These are phyloP conservation scores for Talaromyces trachyspermus DNA, from an alignment of 495 filamentous ascomycete genomes.

Conservation along the genomic window DNA sequence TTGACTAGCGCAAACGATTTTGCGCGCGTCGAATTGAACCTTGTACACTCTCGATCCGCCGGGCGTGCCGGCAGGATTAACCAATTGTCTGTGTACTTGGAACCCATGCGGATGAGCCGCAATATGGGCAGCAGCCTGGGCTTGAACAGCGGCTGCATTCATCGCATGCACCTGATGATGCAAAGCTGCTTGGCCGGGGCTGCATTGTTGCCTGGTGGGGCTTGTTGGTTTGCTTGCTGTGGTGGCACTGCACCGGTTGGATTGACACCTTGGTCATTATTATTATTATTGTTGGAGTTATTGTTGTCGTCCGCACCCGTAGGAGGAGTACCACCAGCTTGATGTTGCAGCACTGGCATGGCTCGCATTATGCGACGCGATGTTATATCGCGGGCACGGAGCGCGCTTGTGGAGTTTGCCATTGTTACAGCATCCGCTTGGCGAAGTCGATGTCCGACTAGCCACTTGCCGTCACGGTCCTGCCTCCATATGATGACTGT, in stretches of 20 bases:
- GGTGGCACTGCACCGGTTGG: not conserved
- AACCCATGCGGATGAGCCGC: slow-evolving; percentile 7
- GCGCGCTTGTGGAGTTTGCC: slow-evolving; percentile 18
- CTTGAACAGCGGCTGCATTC: not conserved
- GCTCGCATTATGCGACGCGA: slow-evolving; percentile 9
- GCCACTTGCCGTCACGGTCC: slow-evolving; percentile 75
- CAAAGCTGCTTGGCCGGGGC: not conserved
- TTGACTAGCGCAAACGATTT: slow-evolving; percentile 91
- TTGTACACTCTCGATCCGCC: slow-evolving; percentile 96
- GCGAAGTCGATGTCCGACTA: slow-evolving; percentile 57
- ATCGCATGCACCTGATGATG: not conserved
- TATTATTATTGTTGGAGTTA: not conserved
- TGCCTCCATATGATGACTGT: slow-evolving; percentile 90
- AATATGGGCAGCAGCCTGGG: not conserved
- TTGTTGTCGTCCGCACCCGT: not conserved
- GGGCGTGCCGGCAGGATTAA: slow-evolving; percentile 28
- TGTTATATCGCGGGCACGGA: slow-evolving; percentile 2
- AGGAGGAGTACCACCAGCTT: not conserved
- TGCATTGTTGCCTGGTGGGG: not conserved
- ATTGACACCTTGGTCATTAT: not conserved
- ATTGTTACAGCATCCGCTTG: slow-evolving; percentile 55
- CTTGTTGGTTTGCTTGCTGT: not conserved
- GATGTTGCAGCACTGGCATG: slow-evolving; percentile 8
- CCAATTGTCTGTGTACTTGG: not conserved
- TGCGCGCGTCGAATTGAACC: slow-evolving; percentile 87